phyloP scores from a whole-genome alignment of 352 stramenopile genomes.

The Phytophthora cactorum region DNA sequence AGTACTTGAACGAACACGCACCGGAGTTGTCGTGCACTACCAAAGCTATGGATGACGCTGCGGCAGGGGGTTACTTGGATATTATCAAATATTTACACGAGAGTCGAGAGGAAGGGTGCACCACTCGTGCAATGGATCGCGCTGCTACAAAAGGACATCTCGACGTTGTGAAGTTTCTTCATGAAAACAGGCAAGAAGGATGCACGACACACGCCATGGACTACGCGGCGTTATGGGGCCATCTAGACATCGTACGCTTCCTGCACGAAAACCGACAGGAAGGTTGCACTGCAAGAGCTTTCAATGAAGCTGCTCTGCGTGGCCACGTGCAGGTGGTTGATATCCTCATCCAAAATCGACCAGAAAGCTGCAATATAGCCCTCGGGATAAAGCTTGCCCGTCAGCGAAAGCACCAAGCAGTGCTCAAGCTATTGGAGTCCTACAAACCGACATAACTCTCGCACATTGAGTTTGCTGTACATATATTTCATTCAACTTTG shows the following conservation, averaged over 20 bases:
- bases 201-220: constrained; percentile 70
- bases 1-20: constrained; percentile 39
- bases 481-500: not conserved
- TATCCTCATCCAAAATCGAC: constrained; percentile 46
- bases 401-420: constrained; percentile 41
- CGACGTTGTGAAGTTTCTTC: constrained; percentile 35
- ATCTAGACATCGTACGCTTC: constrained; percentile 53
- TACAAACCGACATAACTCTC: not conserved
- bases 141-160: constrained; percentile 40
- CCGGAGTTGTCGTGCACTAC: constrained; percentile 35
- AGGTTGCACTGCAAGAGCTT: constrained; percentile 56
- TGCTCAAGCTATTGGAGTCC: constrained; percentile 27
- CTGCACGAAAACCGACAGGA: constrained; percentile 61
- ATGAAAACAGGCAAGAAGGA: constrained; percentile 34
- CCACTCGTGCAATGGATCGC: constrained; percentile 34
- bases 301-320: constrained; percentile 51
- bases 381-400: constrained; percentile 54
- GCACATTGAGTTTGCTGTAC: not conserved
- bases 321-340: constrained; percentile 50
- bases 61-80: constrained; percentile 28
- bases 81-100: constrained; percentile 40
- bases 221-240: constrained; percentile 49
- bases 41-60: constrained; percentile 42
- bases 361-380: constrained; percentile 40
- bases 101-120: constrained; percentile 38